Base-by-base conservation (phyloP, 768 basidiomycete species). In the Rickenella mellea region DNA sequence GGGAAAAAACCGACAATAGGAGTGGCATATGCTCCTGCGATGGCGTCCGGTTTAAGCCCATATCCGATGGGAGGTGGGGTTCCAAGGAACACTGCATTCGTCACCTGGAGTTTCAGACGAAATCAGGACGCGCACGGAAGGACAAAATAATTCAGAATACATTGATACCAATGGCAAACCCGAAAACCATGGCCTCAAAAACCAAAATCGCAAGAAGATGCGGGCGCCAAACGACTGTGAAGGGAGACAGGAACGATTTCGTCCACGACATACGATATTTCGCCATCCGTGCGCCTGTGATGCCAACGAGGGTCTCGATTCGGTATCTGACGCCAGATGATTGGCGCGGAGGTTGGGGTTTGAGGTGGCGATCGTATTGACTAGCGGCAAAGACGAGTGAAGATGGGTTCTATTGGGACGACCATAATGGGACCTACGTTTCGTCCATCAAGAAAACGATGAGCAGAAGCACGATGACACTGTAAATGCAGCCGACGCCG, bases 381-480 rank as follows among this genome's bases (percentile, higher is more conserved):
- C 78, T n/a, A n/a, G n/a, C n/a, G n/a, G n/a, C n/a, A n/a, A n/a
- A n/a, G 12, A 19, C 15, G 15, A 22, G 4, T 15, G 24, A 3
- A 19, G 7, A 14, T 36, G 9, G 4, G 9, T 3, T 36, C 11
- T 21, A 32, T 42, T 3, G 40, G 26, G 36, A 22, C 39, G 30
- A 20, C 8, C n/a, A 6, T 24, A 38, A 46, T 54, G 43, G n/a
- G n/a, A n/a, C n/a, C n/a, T 53, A 79, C 79, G 80, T 83, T 57
- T 85, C 81, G 45, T 80, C 73, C 60, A 70, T 67, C 49, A 82
- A 75, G 43, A 83, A 63, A 2, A 64, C 57, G 39, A 83, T 80
- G 15, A 81, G 52, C 6, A 70, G 33, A 6, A 81, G 65, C 4
- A 83, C 76, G n/a, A 78, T 47, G 2, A 63, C 60, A 4, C 66